Base-by-base conservation (phyloP, 257 asterid species). In the Pogostemon cablin region DNA sequence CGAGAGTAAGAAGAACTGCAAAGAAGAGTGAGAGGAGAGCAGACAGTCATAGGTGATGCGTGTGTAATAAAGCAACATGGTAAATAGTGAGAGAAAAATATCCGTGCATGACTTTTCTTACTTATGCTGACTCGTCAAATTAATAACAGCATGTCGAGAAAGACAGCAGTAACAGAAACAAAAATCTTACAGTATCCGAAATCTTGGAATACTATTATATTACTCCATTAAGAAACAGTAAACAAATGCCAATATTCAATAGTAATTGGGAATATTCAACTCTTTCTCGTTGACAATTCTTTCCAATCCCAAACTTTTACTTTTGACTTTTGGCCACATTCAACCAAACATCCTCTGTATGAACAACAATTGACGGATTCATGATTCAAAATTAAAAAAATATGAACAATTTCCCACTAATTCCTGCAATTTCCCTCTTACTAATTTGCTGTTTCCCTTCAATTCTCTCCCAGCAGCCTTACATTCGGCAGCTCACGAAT, bases 401-500 rank as follows among this genome's bases (percentile, higher is more conserved):
- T 25, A 77, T 88, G 91, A 79, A 69, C 39, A 37, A 10, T 46
- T 66, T 46, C 46, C 68, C 37, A 57, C 58, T 67, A 47, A 7
- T 78, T 17, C 43, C 78, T n/a, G 41, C 57, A 41, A 52, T 82
- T 34, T 59, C 65, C 71, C 48, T 81, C 74, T 66, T 82, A 7
- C 46, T 90, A 25, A 7, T 82, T 47, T 86, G 73, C 0, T 48
- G 6, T 25, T 57, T 75, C 47, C 81, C 83, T 12, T 40, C 62
- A 46, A 78, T 83, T 41, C 76, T 73, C 41, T 80, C 84, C 57
- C 96, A 93, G 71, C 98, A 93, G 81, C 92, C 92, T 7, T 93
- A 93, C 72, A 82, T 79, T 47, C 1, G 86, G 38, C 17, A 10
- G 5, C 79, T 57, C 8, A 59, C 71, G 2, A 62, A 77, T 12